Evolutionary conservation across 441 rosid species (phyloP), one percentile per base, ranked within the genome.

Genomic region (Mallotus repandus): DNA sequence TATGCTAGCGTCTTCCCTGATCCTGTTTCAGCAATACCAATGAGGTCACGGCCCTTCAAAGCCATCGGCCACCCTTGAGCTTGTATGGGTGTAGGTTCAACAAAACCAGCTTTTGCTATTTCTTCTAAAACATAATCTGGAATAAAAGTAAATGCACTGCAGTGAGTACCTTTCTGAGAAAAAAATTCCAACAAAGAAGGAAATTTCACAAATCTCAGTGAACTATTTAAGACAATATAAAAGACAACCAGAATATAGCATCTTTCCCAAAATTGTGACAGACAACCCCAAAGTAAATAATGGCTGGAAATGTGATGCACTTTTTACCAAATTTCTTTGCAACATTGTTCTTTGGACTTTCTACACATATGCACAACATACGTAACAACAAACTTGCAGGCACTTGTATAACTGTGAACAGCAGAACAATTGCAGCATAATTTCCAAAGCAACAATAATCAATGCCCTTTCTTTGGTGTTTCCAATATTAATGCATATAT

Each of bases 51-150:
- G 13, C 98, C 99, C 78, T 84, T 91, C 78, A 92, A 85, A 43
- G 99, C 99, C 98, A 95, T 95, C 64, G 99, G 99, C 98, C 98
- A 95, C 12, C 99, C 98, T 77, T 95, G 99, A 74, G 99, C 81
- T 80, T 95, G 98, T 77, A 92, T 95, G 54, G 99, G 88, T 14
- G 98, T 95, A 64, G 99, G 99, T 72, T 92, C 98, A 45, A 84
- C 83, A 81, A 96, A 95, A 69, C 98, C 98, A 67, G 97, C 94
- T 87, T 89, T 96, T 62, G 83, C 76, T 74, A 93, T 78, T 86
- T 91, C 97, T 84, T 96, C 92, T 88, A 96, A 50, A 48, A 96
- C 99, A 86, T 96, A 93, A 22, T 96, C 98, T 96, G 87, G 14
- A 68, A 46, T 15, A 38, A 66, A 61, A 74, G 69, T 29, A 74